A percentile compares a stretch with the other conserved stretches of the same genome.
phyloP scores from a whole-genome alignment of 2,329 filamentous ascomycete species.

The Aurifilum marmelostoma region DNA sequence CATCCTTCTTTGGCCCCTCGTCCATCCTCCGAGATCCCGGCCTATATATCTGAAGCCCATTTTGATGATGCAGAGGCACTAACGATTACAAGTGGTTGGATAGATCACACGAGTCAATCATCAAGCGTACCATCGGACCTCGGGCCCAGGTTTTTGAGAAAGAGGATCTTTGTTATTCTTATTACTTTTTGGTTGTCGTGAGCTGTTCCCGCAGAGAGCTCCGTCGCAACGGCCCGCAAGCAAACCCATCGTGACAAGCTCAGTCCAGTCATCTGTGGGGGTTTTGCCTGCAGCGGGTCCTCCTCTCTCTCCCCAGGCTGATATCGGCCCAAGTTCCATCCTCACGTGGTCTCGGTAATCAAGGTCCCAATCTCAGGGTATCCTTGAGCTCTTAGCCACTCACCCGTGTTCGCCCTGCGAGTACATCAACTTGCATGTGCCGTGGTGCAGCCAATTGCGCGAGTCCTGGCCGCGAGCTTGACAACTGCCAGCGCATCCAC shows the following conservation, averaged over 20 bases:
- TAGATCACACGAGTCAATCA: slow-evolving; percentile 42
- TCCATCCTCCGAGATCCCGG: slow-evolving; percentile 26
- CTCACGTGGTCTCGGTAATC: slow-evolving; percentile 51
- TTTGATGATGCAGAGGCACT: slow-evolving; percentile 38
- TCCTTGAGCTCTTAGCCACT: slow-evolving; percentile 41
- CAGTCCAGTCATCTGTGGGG: slow-evolving; percentile 22
- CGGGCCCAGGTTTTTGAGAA: slow-evolving; percentile 36
- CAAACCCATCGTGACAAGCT: slow-evolving; percentile 34
- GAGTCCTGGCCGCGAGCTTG: slow-evolving; percentile 53
- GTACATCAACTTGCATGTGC: slow-evolving; percentile 63
- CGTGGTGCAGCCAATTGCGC: slow-evolving; percentile 57
- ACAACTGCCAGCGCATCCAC: slow-evolving; percentile 64
- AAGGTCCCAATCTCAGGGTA: slow-evolving; percentile 38
- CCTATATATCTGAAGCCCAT: slow-evolving; percentile 41
- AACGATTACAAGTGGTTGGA: slow-evolving; percentile 45
- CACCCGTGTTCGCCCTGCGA: slow-evolving; percentile 42
- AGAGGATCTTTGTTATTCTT: slow-evolving; percentile 21
- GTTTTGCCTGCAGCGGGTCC: slow-evolving; percentile 17
- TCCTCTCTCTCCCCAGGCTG: slow-evolving; percentile 2
- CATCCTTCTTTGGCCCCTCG: slow-evolving; percentile 33
- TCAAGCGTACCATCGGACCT: slow-evolving; percentile 37
- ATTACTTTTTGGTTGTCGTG: slow-evolving; percentile 24
- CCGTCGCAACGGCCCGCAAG: slow-evolving; percentile 37
- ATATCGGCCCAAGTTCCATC: slow-evolving; percentile 25
- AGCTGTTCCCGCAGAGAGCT: slow-evolving; percentile 40